Conservation (phyloP, 2,329 filamentous ascomycete genomes). For the Diaporthe capsici region DNA sequence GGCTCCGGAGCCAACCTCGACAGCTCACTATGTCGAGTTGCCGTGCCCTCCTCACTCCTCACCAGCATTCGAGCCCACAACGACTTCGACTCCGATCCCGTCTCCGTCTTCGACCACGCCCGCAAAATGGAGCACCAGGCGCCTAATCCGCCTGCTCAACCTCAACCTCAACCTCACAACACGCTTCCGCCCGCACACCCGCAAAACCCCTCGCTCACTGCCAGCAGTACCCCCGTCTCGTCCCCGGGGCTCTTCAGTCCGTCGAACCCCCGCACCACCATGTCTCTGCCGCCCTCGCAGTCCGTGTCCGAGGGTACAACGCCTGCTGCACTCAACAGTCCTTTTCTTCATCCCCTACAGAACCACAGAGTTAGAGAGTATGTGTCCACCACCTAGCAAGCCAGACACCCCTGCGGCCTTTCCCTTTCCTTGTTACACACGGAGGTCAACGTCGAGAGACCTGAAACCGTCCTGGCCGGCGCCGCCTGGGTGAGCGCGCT, state of each 20-base stretch:
- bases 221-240: slow-evolving; percentile 70
- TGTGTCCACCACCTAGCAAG: slow-evolving; percentile 54
- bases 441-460: background rate
- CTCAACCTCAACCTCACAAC: slow-evolving; percentile 48
- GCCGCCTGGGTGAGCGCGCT: background rate
- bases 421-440: background rate
- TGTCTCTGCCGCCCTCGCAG: slow-evolving; percentile 54
- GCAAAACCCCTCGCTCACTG: slow-evolving; percentile 62
- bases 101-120: slow-evolving; percentile 24
- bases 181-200: slow-evolving; percentile 51
- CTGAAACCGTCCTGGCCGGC: slow-evolving; percentile 1
- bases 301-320: slow-evolving; percentile 68
- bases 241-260: slow-evolving; percentile 75
- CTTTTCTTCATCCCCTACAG: slow-evolving; percentile 79
- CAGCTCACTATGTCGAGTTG: slow-evolving; percentile 42
- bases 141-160: slow-evolving; percentile 37
- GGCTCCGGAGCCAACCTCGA: slow-evolving; percentile 36
- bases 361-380: slow-evolving; percentile 83
- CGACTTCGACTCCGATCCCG: slow-evolving; percentile 16
- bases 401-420: background rate
- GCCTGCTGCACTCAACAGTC: slow-evolving; percentile 66
- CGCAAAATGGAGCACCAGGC: slow-evolving; percentile 51
- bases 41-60: slow-evolving; percentile 31
- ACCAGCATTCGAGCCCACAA: slow-evolving; percentile 30
- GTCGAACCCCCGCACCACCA: slow-evolving; percentile 57